These are phyloP conservation scores for Gymnopus androsaceus DNA, from an alignment of 1,284 basidiomycete species.

Conservation along the genomic window DNA sequence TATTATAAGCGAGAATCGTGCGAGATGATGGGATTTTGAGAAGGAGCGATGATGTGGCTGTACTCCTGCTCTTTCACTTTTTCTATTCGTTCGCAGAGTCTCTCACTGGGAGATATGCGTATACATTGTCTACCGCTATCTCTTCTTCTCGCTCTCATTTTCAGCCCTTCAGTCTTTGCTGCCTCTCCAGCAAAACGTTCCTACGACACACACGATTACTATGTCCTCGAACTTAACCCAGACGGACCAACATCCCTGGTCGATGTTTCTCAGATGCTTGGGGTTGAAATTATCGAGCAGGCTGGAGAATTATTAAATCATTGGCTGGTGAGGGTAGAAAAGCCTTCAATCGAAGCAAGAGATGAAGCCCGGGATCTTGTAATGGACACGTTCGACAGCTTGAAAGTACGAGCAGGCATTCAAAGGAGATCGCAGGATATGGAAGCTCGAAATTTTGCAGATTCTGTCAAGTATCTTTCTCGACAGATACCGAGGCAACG, in stretches of 20 bases:
- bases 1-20: no score
- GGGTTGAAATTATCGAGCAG: conserved; percentile 85
- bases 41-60: no score
- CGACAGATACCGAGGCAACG: conserved; percentile 66
- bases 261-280: conserved; percentile 63
- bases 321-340: conserved; percentile 80
- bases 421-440: background rate
- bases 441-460: conserved; percentile 46
- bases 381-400: conserved; percentile 47
- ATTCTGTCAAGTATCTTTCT: conserved; percentile 58
- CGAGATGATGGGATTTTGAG: no score
- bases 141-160: conserved; percentile 2
- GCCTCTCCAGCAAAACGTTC: conserved; percentile 17
- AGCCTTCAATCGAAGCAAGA: conserved; percentile 28
- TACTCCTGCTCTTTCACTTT: no score
- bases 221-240: conserved; percentile 71
- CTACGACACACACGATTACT: conserved; percentile 88
- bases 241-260: conserved; percentile 42
- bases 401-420: conserved; percentile 40
- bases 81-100: no score
- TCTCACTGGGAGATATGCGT: no score
- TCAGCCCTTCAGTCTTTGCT: conserved; percentile 7
- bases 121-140: conserved; percentile 15
- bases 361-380: conserved; percentile 51
- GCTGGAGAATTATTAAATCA: conserved; percentile 83